These are phyloP conservation scores for Cokeromyces recurvatus DNA, from an alignment of 371 early-diverging fungal species.

Conservation along the genomic window DNA sequence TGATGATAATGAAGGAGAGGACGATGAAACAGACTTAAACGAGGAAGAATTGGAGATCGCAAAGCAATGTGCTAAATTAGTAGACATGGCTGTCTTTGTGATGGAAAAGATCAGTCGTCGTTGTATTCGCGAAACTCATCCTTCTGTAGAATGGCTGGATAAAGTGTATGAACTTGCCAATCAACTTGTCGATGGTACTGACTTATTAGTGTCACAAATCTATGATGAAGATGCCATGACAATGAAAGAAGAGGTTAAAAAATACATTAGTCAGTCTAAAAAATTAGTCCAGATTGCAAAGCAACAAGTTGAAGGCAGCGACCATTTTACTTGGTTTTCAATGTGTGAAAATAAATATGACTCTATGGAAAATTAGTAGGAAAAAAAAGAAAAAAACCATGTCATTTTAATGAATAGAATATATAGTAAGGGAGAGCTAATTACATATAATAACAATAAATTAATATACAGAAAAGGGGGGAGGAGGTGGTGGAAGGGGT, in stretches of 20 bases:
- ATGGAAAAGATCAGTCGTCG: conserved; percentile 35
- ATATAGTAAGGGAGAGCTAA: no score
- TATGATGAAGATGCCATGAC: conserved; percentile 35
- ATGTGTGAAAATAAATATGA: conserved; percentile 29
- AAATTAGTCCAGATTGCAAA: conserved; percentile 25
- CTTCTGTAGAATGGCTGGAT: conserved; percentile 24
- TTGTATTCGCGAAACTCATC: conserved; percentile 12
- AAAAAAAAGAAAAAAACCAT: background rate
- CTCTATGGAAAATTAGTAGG: no score
- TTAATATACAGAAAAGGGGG: no score
- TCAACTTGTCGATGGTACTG: conserved; percentile 33
- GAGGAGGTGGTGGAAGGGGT: no score
- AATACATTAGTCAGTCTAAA: conserved; percentile 17
- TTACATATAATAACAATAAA: no score
- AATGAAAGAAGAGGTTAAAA: conserved; percentile 15
- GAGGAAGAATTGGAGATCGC: conserved; percentile 21
- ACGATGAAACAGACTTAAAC: conserved; percentile 21
- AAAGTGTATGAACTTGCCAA: conserved; percentile 10
- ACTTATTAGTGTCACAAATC: conserved; percentile 35
- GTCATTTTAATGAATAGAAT: background rate
- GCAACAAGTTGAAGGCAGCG: conserved; percentile 23
- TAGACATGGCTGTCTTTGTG: conserved; percentile 29
- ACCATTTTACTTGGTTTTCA: conserved; percentile 39
- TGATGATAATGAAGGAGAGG: conserved; percentile 34
- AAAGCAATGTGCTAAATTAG: conserved; percentile 29